Evolutionary conservation across 495 filamentous ascomycete genomes (phyloP), one percentile per base, ranked within the genome.

Genomic region (Halenospora varia): DNA sequence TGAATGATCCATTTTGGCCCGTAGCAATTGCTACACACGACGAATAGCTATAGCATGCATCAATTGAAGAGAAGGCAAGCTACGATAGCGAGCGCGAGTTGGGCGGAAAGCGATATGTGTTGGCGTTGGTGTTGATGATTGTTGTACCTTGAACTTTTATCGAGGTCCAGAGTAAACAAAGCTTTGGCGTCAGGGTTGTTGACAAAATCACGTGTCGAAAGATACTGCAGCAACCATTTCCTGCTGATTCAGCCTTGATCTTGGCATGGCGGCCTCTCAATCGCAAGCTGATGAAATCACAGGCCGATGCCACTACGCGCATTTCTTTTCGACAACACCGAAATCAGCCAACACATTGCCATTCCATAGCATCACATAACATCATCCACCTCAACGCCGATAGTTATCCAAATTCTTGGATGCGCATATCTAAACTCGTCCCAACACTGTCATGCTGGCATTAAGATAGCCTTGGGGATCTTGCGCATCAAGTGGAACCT

Each of bases 21-120:
- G 60, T 51, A 62, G 57, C 54, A 47, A 55, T 15, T 17, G 62
- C 62, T 65, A 65, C 52, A 54, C 35, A 49, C 46, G 51, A 48
- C 25, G 17, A 10, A 48, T 48, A 44, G 18, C 51, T 59, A 62
- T 56, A 42, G 29, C 55, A 61, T 61, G 55, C 52, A 59, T 29
- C n/a, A 22, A 57, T 41, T n/a, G 39, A 18, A 51, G 23, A 11
- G 13, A 42, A 52, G 22, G 56, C 19, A 8, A 18, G 25, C 35
- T 55, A 13, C n/a, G 25, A 25, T 29, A 15, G 35, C 29, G 45
- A n/a, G 29, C 4, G 29, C 42, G 18, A 45, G 18, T n/a, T 17
- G 42, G 42, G 42, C 42, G 42, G n/a, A n/a, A 45, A 17, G 6
- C 17, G 42, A 20, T 8, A 15, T 4, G 42, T 20, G 35, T 25